phyloP scores from a whole-genome alignment of 2,329 filamentous ascomycete species.

The Penicillium brevicompactum region DNA sequence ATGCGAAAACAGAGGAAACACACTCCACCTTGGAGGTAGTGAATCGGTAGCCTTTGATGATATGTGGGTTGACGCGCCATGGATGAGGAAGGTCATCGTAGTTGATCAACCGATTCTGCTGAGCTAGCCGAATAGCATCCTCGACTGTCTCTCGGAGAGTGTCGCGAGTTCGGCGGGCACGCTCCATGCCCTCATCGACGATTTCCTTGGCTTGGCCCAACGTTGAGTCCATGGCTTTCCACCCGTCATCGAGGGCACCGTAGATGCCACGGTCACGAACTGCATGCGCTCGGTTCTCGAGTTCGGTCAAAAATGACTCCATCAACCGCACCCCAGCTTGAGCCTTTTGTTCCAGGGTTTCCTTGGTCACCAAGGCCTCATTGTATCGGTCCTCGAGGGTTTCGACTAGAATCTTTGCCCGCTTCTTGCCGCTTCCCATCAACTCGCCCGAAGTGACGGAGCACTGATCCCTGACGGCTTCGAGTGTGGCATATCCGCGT shows the following conservation, averaged over 20 bases:
- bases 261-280: slow-evolving; percentile 76
- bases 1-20: slow-evolving; percentile 75
- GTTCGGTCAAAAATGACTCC: slow-evolving; percentile 80
- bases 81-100: slow-evolving; percentile 90
- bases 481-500: slow-evolving; percentile 80
- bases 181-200: slow-evolving; percentile 78
- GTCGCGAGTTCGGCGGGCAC: slow-evolving; percentile 79
- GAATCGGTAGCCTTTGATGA: slow-evolving; percentile 89
- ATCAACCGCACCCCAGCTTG: slow-evolving; percentile 83
- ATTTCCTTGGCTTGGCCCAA: slow-evolving; percentile 73
- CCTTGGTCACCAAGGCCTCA: slow-evolving; percentile 79
- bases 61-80: slow-evolving; percentile 95
- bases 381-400: slow-evolving; percentile 87
- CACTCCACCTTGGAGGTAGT: slow-evolving; percentile 88
- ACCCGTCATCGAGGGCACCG: slow-evolving; percentile 76
- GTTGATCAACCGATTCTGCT: slow-evolving; percentile 77
- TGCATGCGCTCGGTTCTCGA: slow-evolving; percentile 80
- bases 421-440: slow-evolving; percentile 79
- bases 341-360: slow-evolving; percentile 88
- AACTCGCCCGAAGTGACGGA: slow-evolving; percentile 88
- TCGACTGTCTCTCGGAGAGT: slow-evolving; percentile 83
- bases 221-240: slow-evolving; percentile 77
- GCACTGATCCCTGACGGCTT: slow-evolving; percentile 84
- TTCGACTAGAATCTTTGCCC: slow-evolving; percentile 87
- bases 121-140: slow-evolving; percentile 71